Evolutionary conservation across 2,329 filamentous ascomycete species (phyloP).

Genomic region (Neofusicoccum umdonicola): DNA sequence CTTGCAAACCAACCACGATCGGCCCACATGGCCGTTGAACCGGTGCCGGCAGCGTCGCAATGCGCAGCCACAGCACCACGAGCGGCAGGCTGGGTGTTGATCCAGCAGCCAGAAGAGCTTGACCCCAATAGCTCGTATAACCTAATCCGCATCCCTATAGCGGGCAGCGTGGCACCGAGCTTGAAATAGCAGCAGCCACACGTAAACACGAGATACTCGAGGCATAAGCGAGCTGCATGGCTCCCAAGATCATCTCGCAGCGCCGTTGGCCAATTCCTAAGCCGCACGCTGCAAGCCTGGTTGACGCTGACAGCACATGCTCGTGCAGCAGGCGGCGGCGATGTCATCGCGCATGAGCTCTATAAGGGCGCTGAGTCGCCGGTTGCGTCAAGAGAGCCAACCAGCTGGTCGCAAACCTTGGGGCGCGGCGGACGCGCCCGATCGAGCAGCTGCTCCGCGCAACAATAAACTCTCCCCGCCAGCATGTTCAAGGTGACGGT

Average conservation of each 20-base stretch:
- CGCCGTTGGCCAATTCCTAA: conserved; percentile 2
- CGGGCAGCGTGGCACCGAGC: neutral
- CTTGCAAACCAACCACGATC: neutral
- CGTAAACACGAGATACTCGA: neutral
- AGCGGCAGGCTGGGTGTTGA: neutral
- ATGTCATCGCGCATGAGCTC: conserved; percentile 4
- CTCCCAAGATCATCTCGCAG: neutral
- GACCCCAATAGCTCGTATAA: neutral
- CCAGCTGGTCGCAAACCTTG: neutral
- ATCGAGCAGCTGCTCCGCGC: neutral
- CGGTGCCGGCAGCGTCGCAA: neutral
- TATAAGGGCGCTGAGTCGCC: neutral
- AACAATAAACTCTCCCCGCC: neutral
- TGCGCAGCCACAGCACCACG: neutral
- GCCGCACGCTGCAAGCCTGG: neutral
- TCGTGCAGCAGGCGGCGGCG: neutral
- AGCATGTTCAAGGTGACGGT: neutral
- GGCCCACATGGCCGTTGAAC: neutral
- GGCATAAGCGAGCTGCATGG: conserved; percentile 1
- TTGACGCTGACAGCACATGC: neutral
- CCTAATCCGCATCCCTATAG: neutral
- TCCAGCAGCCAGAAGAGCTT: neutral
- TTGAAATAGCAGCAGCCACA: neutral
- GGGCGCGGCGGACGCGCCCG: neutral
- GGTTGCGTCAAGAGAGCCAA: neutral